A percentile compares a stretch with the other conserved stretches of the same genome.
phyloP scores from a whole-genome alignment of 2,329 filamentous ascomycete genomes.

The Lasiodiplodia gonubiensis region DNA sequence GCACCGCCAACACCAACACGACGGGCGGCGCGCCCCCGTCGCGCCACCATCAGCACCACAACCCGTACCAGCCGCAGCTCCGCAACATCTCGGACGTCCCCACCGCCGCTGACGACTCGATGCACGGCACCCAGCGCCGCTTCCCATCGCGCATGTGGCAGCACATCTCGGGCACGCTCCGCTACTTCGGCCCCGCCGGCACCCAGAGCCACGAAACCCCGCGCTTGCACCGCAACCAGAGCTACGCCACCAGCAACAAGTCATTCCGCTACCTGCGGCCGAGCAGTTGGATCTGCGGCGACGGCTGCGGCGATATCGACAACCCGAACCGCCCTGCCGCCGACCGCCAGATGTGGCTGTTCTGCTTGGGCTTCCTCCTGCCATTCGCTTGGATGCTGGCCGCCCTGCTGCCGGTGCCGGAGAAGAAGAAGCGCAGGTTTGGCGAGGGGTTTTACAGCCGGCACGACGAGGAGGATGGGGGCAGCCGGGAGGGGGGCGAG shows the following conservation, averaged over 20 bases:
- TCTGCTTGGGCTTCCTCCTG: slow-evolving; percentile 19
- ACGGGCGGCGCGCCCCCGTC: not conserved
- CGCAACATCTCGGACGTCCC: slow-evolving; percentile 11
- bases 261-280: slow-evolving; percentile 9
- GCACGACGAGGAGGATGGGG: not conserved
- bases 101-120: not conserved
- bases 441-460: not conserved
- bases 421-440: not conserved
- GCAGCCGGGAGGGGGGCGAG: not conserved
- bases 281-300: slow-evolving; percentile 1
- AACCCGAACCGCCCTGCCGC: slow-evolving; percentile 2
- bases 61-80: not conserved
- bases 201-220: slow-evolving; percentile 8
- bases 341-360: slow-evolving; percentile 20
- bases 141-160: not conserved
- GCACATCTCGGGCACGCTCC: not conserved
- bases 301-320: not conserved
- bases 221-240: slow-evolving; percentile 5
- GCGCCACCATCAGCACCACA: slow-evolving; percentile 1
- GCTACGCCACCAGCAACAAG: not conserved
- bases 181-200: not conserved
- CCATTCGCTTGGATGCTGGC: slow-evolving; percentile 27
- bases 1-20: slow-evolving; percentile 11
- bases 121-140: not conserved
- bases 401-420: slow-evolving; percentile 14